A percentile compares a stretch with the other conserved stretches of the same genome.
Conservation (phyloP, 257 asterid species). For the Dorcoceras hygrometricum region DNA sequence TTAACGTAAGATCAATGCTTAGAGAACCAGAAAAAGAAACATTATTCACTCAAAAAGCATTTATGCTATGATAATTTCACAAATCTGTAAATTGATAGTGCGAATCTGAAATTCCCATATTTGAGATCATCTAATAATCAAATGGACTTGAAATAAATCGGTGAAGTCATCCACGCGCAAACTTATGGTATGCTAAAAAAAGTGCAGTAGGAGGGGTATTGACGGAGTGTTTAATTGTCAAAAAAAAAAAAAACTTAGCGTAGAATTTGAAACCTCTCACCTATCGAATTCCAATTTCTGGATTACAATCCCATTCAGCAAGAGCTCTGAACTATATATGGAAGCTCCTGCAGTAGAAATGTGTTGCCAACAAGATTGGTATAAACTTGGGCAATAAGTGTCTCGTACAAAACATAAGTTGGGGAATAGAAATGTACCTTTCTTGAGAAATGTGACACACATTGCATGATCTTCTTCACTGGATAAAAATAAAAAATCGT, state of each 20-base stretch:
- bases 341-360: constrained; percentile 52
- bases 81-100: no score
- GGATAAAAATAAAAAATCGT: constrained; percentile 53
- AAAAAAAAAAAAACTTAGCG: no score
- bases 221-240: no score
- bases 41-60: not conserved
- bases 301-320: constrained; percentile 67
- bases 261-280: constrained; percentile 29
- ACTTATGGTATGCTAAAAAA: no score
- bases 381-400: constrained; percentile 23
- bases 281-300: constrained; percentile 67
- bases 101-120: no score
- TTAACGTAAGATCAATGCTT: not conserved
- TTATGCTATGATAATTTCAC: not conserved
- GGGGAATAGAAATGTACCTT: constrained; percentile 39
- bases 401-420: constrained; percentile 4
- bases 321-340: constrained; percentile 66
- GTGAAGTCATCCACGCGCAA: no score
- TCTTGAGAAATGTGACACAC: constrained; percentile 56
- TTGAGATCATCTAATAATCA: no score
- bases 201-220: no score
- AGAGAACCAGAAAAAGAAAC: not conserved
- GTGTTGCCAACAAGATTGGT: constrained; percentile 17
- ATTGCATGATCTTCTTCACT: constrained; percentile 51
- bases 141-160: no score